Base-by-base conservation (phyloP, 2,329 filamentous ascomycete genomes). In the Diaporthe batatas region DNA sequence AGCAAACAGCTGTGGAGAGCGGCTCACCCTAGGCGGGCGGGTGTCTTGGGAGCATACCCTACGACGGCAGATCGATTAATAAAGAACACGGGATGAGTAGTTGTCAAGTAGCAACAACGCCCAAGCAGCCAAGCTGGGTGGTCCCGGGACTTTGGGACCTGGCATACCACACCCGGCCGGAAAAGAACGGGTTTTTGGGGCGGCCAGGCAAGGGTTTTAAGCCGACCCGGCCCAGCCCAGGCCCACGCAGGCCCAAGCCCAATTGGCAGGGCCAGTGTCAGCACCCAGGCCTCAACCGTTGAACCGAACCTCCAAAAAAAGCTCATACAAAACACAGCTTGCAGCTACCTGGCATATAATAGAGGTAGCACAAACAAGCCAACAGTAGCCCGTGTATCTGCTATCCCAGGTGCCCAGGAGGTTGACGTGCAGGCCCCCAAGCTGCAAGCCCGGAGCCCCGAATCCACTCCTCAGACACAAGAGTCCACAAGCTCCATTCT, bases 161-260 rank as follows among this genome's bases (percentile, higher is more conserved):
- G 39, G 29, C 29, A 29, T 29, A 29, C 29, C 5, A 29, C n/a
- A 18, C 39, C 29, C 53, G 69, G 23, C 70, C 70, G 72, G 72
- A 54, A 65, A 65, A 58, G 70, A 72, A 72, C 65, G 72, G 72
- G 51, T 54, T 44, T 54, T 51, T 47, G 69, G 16, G 68, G 23
- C 25, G 18, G n/a, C n/a, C n/a, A 29, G 29, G 32, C 69, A 53
- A 36, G 55, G 59, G 12, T n/a, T 49, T 59, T 39, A 14, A 57
- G 53, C 68, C 68, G 53, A 36, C 42, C 53, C n/a, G 47, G 47
- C n/a, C 47, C 47, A 51, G 44, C 25, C 14, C 8, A 25, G 62
- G 36, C 29, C 29, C 29, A 29, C 29, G 29, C 29, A 29, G 29
- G 29, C n/a, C n/a, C n/a, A n/a, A n/a, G 34, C 23, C 44, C 23